These are phyloP conservation scores for Pharnaceum exiguum DNA, from an alignment of 148 eudicot species.

Conservation along the genomic window DNA sequence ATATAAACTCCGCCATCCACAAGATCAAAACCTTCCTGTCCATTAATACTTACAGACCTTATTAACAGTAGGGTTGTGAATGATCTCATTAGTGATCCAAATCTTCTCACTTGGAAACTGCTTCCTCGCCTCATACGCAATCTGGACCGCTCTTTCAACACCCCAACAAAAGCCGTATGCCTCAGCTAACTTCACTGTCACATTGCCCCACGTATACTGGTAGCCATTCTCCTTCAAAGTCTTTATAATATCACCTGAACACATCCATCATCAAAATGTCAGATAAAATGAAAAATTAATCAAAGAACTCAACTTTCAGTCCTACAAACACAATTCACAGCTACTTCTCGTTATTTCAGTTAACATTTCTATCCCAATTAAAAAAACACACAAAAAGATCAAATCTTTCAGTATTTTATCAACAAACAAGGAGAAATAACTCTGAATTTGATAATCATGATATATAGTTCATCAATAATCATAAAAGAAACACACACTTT, in stretches of 20 bases:
- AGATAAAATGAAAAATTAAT: too few species aligned
- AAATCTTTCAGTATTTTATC: too few species aligned
- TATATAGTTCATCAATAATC: background rate
- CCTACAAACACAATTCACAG: background rate
- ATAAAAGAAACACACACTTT: background rate
- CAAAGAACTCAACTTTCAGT: background rate
- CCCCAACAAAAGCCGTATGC: constrained; percentile 98
- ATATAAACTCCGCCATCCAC: too few species aligned
- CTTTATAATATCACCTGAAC: constrained; percentile 82
- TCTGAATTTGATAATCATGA: background rate
- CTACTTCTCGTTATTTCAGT: too few species aligned
- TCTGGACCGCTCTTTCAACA: constrained; percentile 95
- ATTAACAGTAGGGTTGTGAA: constrained; percentile 97
- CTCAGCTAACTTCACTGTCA: constrained; percentile 89
- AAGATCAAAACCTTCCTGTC: too few species aligned
- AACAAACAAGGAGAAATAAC: background rate
- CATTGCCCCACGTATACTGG: constrained; percentile 91
- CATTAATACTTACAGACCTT: constrained; percentile 38
- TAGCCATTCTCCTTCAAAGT: constrained; percentile 85
- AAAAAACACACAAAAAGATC: too few species aligned
- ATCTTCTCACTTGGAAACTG: constrained; percentile 81
- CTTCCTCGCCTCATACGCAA: constrained; percentile 89
- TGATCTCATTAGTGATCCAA: constrained; percentile 94
- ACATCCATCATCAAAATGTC: constrained; percentile 4
- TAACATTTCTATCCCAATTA: too few species aligned